phyloP scores from a whole-genome alignment of 371 early-diverging fungal genomes.

The Blakeslea trispora region DNA sequence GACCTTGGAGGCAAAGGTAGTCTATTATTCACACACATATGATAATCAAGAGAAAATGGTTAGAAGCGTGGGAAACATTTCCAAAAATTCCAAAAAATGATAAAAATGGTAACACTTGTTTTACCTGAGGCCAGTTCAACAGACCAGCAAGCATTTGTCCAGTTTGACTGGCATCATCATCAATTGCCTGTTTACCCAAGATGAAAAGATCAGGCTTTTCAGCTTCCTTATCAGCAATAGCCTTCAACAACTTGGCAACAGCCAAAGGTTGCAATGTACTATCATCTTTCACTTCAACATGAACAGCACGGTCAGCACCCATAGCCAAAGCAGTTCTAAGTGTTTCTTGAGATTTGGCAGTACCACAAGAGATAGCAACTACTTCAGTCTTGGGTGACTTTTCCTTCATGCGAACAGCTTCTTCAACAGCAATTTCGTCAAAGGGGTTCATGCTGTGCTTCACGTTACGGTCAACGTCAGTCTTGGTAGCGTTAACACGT shows the following conservation, averaged over 20 bases:
- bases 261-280: slow-evolving; percentile 77
- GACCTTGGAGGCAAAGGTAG: slow-evolving; percentile 96
- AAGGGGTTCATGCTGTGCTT: slow-evolving; percentile 99
- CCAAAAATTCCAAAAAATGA: no score
- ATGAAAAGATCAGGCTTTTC: slow-evolving; percentile 89
- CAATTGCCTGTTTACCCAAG: slow-evolving; percentile 98
- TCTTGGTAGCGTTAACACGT: slow-evolving; percentile 88
- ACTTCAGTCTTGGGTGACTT: slow-evolving; percentile 73
- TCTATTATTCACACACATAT: slow-evolving; percentile 49
- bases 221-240: slow-evolving; percentile 83
- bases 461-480: slow-evolving; percentile 92
- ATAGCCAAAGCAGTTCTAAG: slow-evolving; percentile 97
- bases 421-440: slow-evolving; percentile 98
- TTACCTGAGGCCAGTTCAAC: slow-evolving; percentile 89
- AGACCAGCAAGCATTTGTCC: slow-evolving; percentile 99
- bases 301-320: slow-evolving; percentile 97
- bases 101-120: slow-evolving; percentile 29
- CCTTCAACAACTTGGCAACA: slow-evolving; percentile 93
- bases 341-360: slow-evolving; percentile 89
- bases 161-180: slow-evolving; percentile 96
- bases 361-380: slow-evolving; percentile 91
- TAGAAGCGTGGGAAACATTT: slow-evolving; percentile 24
- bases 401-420: slow-evolving; percentile 94
- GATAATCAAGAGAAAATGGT: no score
- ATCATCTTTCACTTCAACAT: slow-evolving; percentile 86